Base-by-base conservation (phyloP, 2,329 filamentous ascomycete genomes). In the Aureobasidium sp. region DNA sequence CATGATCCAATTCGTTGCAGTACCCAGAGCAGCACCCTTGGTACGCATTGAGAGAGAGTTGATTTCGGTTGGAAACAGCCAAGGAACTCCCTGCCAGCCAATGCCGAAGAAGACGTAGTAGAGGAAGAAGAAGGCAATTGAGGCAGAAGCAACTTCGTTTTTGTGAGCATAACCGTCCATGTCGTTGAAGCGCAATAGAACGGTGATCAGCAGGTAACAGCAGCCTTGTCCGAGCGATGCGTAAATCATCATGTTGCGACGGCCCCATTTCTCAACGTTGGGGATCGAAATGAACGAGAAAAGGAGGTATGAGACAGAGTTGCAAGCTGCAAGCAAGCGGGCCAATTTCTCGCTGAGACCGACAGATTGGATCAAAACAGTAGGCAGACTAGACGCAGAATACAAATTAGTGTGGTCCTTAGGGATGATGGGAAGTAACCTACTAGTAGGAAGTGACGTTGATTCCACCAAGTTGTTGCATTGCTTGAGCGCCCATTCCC, bases 221-320 rank as follows among this genome's bases (percentile, higher is more conserved):
- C 81, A 72, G 61, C 74, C 78, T 70, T 84, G 82, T 1, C 81
- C 82, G 1, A 76, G 73, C 0, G 80, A 78, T 0, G 80, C 79
- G 68, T 80, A 84, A 68, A 86, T 78, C 78, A 86, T 82, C 70
- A 86, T 76, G 68, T 84, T 84, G 8, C 84, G 75, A 5, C 83
- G 78, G 23, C 83, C 84, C 66, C 80, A 79, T 67, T 75, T 71
- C 64, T 83, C 80, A 27, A 82, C 75, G 56, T 78, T 75, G 0
- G 76, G 74, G 15, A 81, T 78, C 1, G 75, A 77, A 41, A 80
- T 76, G 20, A 76, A 69, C 0, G 77, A 76, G 68, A 79, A 80
- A 27, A 81, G 67, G 0, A 82, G 73, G 65, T 82, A 82, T 13
- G 74, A 76, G 20, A 80, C 76, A 1, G 75, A 76, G 65, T 81